phyloP scores from a whole-genome alignment of 2,329 filamentous ascomycete species.

The Sordariomycetes sp. region DNA sequence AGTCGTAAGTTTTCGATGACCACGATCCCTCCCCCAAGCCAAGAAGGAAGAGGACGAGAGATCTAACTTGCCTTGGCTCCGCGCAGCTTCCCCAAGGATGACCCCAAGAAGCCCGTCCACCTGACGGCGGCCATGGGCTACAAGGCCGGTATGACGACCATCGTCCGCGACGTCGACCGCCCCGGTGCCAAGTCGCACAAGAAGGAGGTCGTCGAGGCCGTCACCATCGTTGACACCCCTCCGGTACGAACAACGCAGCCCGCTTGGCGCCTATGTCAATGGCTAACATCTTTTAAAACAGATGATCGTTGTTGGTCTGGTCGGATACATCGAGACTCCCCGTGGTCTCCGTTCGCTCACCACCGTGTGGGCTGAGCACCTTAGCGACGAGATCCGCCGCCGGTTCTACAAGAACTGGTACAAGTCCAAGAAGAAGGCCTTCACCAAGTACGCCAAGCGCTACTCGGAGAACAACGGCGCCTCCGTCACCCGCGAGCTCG shows the following conservation, averaged over 20 bases:
- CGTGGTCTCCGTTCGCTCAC: slow-evolving; percentile 98
- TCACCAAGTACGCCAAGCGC: slow-evolving; percentile 99
- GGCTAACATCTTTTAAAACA: slow-evolving; percentile 52
- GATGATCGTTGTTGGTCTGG: slow-evolving; percentile 99
- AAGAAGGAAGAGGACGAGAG: background rate
- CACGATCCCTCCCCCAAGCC: background rate
- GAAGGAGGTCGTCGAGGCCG: slow-evolving; percentile 90
- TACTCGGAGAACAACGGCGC: slow-evolving; percentile 87
- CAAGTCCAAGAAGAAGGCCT: slow-evolving; percentile 99
- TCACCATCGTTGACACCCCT: slow-evolving; percentile 82
- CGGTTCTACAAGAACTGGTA: slow-evolving; percentile 99
- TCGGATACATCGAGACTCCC: slow-evolving; percentile 99
- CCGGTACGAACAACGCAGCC: slow-evolving; percentile 84
- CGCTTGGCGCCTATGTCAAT: slow-evolving; percentile 62
- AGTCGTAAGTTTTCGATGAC: slow-evolving; percentile 57
- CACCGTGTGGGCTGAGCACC: slow-evolving; percentile 98
- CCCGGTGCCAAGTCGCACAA: slow-evolving; percentile 99
- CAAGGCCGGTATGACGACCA: slow-evolving; percentile 99
- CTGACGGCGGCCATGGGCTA: slow-evolving; percentile 97
- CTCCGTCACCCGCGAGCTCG: slow-evolving; percentile 90
- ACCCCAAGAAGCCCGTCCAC: slow-evolving; percentile 99
- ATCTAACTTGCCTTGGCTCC: background rate
- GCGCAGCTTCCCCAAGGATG: slow-evolving; percentile 96
- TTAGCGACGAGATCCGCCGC: slow-evolving; percentile 97
- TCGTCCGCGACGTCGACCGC: slow-evolving; percentile 98